phyloP scores from a whole-genome alignment of 1,139 yeast species.

The Waltiozyma sp. region DNA sequence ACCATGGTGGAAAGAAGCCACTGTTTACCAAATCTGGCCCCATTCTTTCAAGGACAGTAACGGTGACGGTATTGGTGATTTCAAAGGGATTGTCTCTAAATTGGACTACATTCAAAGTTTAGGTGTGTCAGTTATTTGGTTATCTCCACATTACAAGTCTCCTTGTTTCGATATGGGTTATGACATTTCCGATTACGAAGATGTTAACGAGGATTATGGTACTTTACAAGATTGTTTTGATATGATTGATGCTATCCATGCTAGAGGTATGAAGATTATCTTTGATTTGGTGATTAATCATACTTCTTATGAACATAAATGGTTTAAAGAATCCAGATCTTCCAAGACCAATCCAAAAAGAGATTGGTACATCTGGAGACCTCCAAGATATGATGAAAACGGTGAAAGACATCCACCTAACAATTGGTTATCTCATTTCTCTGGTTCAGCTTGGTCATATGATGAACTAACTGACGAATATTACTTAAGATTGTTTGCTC shows the following conservation, averaged over 20 bases:
- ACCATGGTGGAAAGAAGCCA: constrained; percentile 48
- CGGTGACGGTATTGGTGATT: constrained; percentile 48
- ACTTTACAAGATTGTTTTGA: constrained; percentile 39
- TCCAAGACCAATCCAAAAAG: constrained; percentile 42
- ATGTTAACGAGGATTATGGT: constrained; percentile 41
- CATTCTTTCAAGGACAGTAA: constrained; percentile 47
- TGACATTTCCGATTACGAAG: constrained; percentile 44
- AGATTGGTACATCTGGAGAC: constrained; percentile 53
- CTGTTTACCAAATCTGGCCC: constrained; percentile 48
- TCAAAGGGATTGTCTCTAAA: constrained; percentile 40
- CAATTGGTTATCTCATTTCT: constrained; percentile 43
- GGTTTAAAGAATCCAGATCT: constrained; percentile 47
- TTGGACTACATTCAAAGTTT: constrained; percentile 41
- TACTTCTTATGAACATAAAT: constrained; percentile 42
- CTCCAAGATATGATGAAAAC: constrained; percentile 32
- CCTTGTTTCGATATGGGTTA: constrained; percentile 59
- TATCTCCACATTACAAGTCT: constrained; percentile 47
- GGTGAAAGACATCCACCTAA: constrained; percentile 45
- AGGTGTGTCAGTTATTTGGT: constrained; percentile 46
- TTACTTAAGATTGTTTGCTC: constrained; percentile 41
- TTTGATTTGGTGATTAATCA: constrained; percentile 51
- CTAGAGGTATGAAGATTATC: constrained; percentile 39
- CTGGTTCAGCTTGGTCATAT: constrained; percentile 46
- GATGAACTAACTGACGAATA: constrained; percentile 43
- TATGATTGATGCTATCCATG: constrained; percentile 36